phyloP scores from a whole-genome alignment of 2,329 filamentous ascomycete genomes.

The Pestalotiopsis sp. region DNA sequence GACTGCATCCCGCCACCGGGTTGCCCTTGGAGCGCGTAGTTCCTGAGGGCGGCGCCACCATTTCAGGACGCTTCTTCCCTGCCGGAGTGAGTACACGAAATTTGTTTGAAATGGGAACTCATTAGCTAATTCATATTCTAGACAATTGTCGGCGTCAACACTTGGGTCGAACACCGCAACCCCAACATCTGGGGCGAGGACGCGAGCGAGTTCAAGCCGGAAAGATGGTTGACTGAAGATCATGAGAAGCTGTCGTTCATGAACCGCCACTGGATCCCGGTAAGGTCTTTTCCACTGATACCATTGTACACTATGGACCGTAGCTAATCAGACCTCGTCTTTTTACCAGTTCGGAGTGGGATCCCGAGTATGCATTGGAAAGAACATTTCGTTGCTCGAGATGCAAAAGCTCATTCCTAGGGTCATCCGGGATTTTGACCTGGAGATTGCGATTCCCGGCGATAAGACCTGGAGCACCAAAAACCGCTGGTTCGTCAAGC shows the following conservation, averaged over 20 bases:
- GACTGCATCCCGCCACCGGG: conserved; percentile 26
- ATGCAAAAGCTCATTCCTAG: conserved; percentile 46
- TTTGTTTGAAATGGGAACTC: background rate
- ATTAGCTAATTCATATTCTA: conserved; percentile 9
- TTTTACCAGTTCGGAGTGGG: conserved; percentile 40
- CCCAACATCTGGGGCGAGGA: conserved; percentile 34
- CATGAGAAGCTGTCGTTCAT: conserved; percentile 26
- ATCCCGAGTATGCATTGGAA: conserved; percentile 45
- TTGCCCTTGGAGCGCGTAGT: conserved; percentile 29
- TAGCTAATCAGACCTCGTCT: background rate
- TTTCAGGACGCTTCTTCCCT: conserved; percentile 30
- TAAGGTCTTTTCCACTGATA: conserved; percentile 22
- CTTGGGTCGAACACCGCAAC: conserved; percentile 38
- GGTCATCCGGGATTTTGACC: conserved; percentile 36
- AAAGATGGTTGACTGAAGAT: conserved; percentile 41
- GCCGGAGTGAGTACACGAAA: conserved; percentile 19
- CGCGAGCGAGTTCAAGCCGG: conserved; percentile 38
- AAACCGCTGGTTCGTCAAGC: conserved; percentile 8
- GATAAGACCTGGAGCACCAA: background rate
- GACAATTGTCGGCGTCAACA: conserved; percentile 37
- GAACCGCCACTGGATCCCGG: conserved; percentile 37
- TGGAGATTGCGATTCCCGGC: conserved; percentile 24
- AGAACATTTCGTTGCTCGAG: conserved; percentile 46
- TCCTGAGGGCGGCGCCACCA: conserved; percentile 25
- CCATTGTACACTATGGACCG: no score